A percentile compares a stretch with the other conserved stretches of the same genome.
Evolutionary conservation across 2,329 filamentous ascomycete genomes (phyloP).

Genomic region (Sarocladium strictum): DNA sequence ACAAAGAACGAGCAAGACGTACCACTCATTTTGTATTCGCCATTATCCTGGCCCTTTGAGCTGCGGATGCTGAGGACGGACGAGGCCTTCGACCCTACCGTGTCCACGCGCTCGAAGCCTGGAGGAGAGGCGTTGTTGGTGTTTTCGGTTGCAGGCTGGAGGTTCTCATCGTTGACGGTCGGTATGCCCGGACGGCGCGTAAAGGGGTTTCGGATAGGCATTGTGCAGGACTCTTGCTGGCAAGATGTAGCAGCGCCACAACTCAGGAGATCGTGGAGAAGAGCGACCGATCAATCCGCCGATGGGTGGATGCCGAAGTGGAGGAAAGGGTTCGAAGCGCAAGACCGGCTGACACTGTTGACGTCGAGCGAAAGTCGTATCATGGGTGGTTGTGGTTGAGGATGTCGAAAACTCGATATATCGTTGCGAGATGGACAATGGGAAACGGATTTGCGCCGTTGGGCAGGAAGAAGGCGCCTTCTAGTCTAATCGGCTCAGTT

Average conservation of each 20-base stretch:
- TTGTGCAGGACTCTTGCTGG: slow-evolving; percentile 27
- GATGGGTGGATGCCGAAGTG: not conserved
- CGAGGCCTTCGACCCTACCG: slow-evolving; percentile 55
- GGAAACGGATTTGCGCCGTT: not conserved
- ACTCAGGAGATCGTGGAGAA: not conserved
- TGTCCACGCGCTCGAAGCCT: slow-evolving; percentile 57
- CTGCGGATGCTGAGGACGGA: slow-evolving; percentile 57
- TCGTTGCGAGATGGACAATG: not conserved
- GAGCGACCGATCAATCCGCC: not conserved
- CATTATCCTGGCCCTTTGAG: slow-evolving; percentile 55
- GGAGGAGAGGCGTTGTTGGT: slow-evolving; percentile 18
- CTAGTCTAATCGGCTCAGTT: not conserved
- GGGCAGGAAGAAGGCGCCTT: slow-evolving; percentile 1
- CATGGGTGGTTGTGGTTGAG: not conserved
- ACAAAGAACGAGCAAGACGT: slow-evolving; percentile 27
- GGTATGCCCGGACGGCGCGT: slow-evolving; percentile 48
- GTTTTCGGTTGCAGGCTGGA: slow-evolving; percentile 28
- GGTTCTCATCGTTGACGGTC: slow-evolving; percentile 47
- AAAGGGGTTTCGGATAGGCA: slow-evolving; percentile 72
- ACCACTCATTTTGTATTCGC: slow-evolving; percentile 79
- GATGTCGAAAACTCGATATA: not conserved
- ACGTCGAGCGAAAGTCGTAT: too few species aligned
- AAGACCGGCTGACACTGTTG: too few species aligned
- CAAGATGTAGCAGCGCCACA: not conserved
- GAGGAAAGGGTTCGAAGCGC: not conserved